phyloP scores from a whole-genome alignment of 2,329 filamentous ascomycete genomes.

The Neurospora sp. region DNA sequence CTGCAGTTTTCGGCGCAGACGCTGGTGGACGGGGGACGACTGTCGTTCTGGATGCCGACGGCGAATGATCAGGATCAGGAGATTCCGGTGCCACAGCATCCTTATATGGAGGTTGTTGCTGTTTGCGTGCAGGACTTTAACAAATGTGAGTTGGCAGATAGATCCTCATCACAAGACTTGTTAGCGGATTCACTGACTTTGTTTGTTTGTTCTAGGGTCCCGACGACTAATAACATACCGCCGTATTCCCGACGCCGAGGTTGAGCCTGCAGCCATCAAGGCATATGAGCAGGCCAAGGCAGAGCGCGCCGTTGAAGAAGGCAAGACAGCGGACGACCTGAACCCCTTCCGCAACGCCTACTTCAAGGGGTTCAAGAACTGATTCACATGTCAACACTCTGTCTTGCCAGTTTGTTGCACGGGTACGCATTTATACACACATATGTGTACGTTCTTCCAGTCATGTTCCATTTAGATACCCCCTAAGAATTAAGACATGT shows the following conservation, averaged over 20 bases:
- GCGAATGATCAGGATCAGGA: constrained; percentile 70
- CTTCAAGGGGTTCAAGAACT: constrained; percentile 42
- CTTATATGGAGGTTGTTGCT: constrained; percentile 60
- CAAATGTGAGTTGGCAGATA: constrained; percentile 50
- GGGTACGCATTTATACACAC: not conserved
- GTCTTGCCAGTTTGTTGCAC: not conserved
- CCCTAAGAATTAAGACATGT: constrained; percentile 4
- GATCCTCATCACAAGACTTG: not conserved
- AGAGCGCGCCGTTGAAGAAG: constrained; percentile 23
- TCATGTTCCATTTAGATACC: constrained; percentile 3
- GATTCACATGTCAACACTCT: not conserved
- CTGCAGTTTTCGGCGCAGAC: constrained; percentile 68
- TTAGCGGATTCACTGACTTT: not conserved
- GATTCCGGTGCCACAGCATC: constrained; percentile 67
- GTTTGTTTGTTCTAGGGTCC: constrained; percentile 50
- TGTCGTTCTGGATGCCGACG: constrained; percentile 97
- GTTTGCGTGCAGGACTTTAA: constrained; percentile 83
- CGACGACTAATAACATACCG: constrained; percentile 80
- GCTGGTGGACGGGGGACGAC: constrained; percentile 65
- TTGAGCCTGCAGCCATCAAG: constrained; percentile 35
- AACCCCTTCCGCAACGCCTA: constrained; percentile 52
- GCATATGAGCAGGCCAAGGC: constrained; percentile 17
- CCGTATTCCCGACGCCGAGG: constrained; percentile 50
- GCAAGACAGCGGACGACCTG: constrained; percentile 46
- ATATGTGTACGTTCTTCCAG: not conserved